Base-by-base conservation (phyloP, 2,329 filamentous ascomycete species). In the Scedosporium boydii region DNA sequence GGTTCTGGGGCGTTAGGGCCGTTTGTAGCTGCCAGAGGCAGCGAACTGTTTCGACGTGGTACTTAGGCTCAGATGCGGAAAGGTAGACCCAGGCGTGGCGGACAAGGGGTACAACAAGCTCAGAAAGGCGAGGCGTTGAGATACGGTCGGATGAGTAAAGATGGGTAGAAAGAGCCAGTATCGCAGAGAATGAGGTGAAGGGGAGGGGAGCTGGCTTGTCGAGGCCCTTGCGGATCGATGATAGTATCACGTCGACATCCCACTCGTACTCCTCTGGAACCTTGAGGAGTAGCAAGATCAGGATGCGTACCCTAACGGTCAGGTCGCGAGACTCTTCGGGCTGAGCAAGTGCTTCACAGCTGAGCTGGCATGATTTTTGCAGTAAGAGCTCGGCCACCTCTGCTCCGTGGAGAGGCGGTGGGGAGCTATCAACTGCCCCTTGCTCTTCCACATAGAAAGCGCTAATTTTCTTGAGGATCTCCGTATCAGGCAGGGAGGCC, bases 31-130 rank as follows among this genome's bases (percentile, higher is more conserved):
- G 86, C 90, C 95, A 96, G 46, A 99, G 77, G 67, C 87, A 88
- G 63, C 90, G 86, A 7, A 96, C 90, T 18, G 92, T 88, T 76
- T 99, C 96, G 38, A 99, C 93, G 70, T 98, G 95, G 67, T 93
- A 96, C 70, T 96, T 96, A 0, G 93, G 92, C 65, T 88, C 87
- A 12, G 87, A 81, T n/a, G 90, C 87, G 0, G 91, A 90, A 46
- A 99, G 76, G 69, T 90, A 91, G 4, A 78, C 74, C 95, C 95
- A 99, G 0, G 93, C 81, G 62, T 87, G 83, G 1, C 79, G 79
- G 16, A 95, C 86, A 23, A 98, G 76, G 29, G 84, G 80, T 21
- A 85, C 80, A 4, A 93, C 83, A 7, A 96, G 75, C 62, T 77
- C 80, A 62, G 80, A 87, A 59, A 88, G 70, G 26, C 86, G 80